phyloP scores from a whole-genome alignment of 345 rosid genomes.

The Pistacia vera region DNA sequence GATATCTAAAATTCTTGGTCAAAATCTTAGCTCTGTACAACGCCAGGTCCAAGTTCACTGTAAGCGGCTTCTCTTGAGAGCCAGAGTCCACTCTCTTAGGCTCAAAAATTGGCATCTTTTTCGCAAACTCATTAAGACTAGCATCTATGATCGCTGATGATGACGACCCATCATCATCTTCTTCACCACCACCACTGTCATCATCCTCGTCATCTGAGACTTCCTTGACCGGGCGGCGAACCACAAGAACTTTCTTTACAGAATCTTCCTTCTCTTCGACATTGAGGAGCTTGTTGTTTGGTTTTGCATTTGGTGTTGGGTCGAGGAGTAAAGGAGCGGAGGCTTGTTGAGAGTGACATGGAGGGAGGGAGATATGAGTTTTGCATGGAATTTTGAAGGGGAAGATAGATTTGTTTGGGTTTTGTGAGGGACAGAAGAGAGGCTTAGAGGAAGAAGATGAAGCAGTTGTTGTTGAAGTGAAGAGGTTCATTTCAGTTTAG shows the following conservation, averaged over 20 bases:
- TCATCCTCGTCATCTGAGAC: constrained; percentile 40
- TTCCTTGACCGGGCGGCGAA: constrained; percentile 75
- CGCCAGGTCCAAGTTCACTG: constrained; percentile 82
- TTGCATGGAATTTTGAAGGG: constrained; percentile 32
- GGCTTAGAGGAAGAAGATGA: constrained; percentile 56
- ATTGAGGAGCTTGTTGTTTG: background rate
- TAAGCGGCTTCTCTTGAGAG: constrained; percentile 59
- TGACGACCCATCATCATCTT: constrained; percentile 23
- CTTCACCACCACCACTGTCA: constrained; percentile 21
- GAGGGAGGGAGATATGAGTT: constrained; percentile 27
- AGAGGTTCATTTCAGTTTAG: constrained; percentile 41
- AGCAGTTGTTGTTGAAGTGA: constrained; percentile 40
- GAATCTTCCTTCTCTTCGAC: constrained; percentile 22
- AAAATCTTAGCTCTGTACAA: constrained; percentile 78
- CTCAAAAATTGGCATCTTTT: constrained; percentile 91
- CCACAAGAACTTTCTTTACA: constrained; percentile 45
- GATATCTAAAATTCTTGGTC: constrained; percentile 51
- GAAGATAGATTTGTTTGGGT: constrained; percentile 32
- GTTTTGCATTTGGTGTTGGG: constrained; percentile 22
- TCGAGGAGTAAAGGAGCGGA: constrained; percentile 41
- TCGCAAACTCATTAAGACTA: constrained; percentile 65
- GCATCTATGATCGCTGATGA: constrained; percentile 57
- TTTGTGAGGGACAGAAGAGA: constrained; percentile 45
- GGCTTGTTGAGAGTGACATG: constrained; percentile 24
- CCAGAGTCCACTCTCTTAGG: constrained; percentile 60